Percentiles rank a stretch among this genome's conserved stretches.
Conservation (phyloP, 768 basidiomycete species). For the Epithele typhae region DNA sequence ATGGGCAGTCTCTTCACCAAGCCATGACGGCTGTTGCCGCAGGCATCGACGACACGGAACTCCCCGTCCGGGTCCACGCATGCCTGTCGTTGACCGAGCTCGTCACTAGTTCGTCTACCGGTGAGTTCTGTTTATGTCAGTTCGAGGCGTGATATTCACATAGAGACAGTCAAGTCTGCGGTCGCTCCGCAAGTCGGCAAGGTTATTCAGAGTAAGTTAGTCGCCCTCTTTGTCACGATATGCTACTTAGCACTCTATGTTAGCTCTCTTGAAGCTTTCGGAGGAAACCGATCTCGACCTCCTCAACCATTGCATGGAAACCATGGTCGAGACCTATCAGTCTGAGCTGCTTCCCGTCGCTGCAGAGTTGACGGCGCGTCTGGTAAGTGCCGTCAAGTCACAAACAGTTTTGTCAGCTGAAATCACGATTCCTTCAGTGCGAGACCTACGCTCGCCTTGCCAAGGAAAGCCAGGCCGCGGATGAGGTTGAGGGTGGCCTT, state of each 20-base stretch:
- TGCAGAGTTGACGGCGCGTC: conserved; percentile 68
- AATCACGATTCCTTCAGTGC: conserved; percentile 47
- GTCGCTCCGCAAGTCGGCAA: conserved; percentile 79
- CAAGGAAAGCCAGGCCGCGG: conserved; percentile 52
- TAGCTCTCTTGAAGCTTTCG: conserved; percentile 84
- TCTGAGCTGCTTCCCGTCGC: conserved; percentile 83
- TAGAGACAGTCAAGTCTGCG: conserved; percentile 61
- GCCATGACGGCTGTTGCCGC: conserved; percentile 63
- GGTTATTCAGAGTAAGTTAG: conserved; percentile 71
- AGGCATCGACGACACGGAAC: conserved; percentile 71
- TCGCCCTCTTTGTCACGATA: neutral
- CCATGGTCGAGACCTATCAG: conserved; percentile 83
- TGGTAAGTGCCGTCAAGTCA: conserved; percentile 45
- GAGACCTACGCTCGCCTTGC: conserved; percentile 80
- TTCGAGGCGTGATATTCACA: too few relatives aligned
- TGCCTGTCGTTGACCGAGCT: conserved; percentile 77
- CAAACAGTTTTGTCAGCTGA: neutral
- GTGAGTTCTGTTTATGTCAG: too few relatives aligned
- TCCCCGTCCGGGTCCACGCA: conserved; percentile 84
- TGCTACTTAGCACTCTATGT: neutral
- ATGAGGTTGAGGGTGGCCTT: conserved; percentile 45
- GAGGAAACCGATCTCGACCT: conserved; percentile 89
- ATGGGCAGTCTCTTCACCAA: conserved; percentile 56
- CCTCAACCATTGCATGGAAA: conserved; percentile 77
- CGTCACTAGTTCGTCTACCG: conserved; percentile 57